Evolutionary conservation across 257 asterid genomes (phyloP).

Genomic region (Nicotiana benthamiana): DNA sequence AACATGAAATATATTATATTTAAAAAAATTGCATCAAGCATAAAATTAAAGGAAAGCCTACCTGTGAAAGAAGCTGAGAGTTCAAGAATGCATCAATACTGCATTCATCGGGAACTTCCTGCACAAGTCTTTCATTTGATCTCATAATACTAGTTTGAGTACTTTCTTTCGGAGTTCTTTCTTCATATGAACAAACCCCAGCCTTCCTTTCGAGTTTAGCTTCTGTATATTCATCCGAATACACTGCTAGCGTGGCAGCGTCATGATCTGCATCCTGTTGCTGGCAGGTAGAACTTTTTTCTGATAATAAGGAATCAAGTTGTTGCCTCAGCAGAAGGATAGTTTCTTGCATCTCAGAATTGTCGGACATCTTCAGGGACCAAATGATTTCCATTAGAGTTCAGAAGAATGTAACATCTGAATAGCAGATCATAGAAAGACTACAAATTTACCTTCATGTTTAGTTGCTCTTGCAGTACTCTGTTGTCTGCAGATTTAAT

Average conservation of each 20-base stretch:
- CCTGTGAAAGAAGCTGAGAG: slow-evolving; percentile 55
- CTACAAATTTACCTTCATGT: slow-evolving; percentile 43
- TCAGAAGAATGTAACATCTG: slow-evolving; percentile 5
- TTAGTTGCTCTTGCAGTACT: slow-evolving; percentile 80
- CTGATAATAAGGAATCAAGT: slow-evolving; percentile 37
- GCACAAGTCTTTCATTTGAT: slow-evolving; percentile 32
- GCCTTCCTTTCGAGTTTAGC: slow-evolving; percentile 19
- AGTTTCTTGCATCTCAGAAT: slow-evolving; percentile 60
- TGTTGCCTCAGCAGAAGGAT: slow-evolving; percentile 46
- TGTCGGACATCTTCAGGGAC: slow-evolving; percentile 38
- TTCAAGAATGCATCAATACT: slow-evolving; percentile 29
- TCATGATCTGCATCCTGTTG: slow-evolving; percentile 13
- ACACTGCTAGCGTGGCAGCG: slow-evolving; percentile 19
- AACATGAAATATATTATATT: neutral
- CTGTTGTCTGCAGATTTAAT: slow-evolving; percentile 85
- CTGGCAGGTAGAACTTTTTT: slow-evolving; percentile 25
- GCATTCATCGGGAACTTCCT: slow-evolving; percentile 29
- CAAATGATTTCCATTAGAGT: slow-evolving; percentile 8
- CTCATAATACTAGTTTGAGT: slow-evolving; percentile 48
- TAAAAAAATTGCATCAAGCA: neutral
- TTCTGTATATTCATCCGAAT: slow-evolving; percentile 28
- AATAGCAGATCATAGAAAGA: slow-evolving; percentile 3
- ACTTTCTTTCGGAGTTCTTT: slow-evolving; percentile 33
- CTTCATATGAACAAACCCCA: slow-evolving; percentile 31
- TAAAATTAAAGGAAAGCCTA: slow-evolving; percentile 13